Base-by-base conservation (phyloP, 2,329 filamentous ascomycete species). In the Hymenoscyphus albidus region DNA sequence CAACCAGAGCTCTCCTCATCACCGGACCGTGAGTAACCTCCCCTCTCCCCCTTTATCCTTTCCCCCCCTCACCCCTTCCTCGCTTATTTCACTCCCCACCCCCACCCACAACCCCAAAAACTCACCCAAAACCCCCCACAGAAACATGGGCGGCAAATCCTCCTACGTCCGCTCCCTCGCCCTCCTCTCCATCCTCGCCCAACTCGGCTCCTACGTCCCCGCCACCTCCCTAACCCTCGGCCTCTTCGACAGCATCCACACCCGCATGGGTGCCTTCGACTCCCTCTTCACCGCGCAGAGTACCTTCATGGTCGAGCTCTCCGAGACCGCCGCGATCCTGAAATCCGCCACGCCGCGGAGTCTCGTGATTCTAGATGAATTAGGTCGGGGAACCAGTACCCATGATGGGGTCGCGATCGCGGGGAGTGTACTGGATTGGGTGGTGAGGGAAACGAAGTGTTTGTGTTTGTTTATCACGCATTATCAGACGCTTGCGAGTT, bases 81-180 rank as follows among this genome's bases (percentile, higher is more conserved):
- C 18, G 9, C 44, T 22, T 35, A 35, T 4, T 10, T 4, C 35
- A 35, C 27, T 27, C 22, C 44, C 16, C 44, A 10, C n/a, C 5
- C 48, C 9, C 18, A 18, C 7, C 18, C 44, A 10, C n/a, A 9
- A 44, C 40, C 40, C 5, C 14, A 44, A 44, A n/a, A 5, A 44
- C 14, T 44, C 14, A 44, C 40, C n/a, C n/a, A 22, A 16, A 7
- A n/a, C n/a, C 7, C 48, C 48, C 18, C 9, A 22, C 44, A 51
- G 48, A 38, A 99, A 99, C 79, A 99, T 99, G 95, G 95, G 95
- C 72, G 95, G 95, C 64, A 99, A 99, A 76, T 97, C 92, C n/a
- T 95, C 90, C 64, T 99, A 97, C 76, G 94, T 99, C 27, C 92
- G 95, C 62, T 91, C 93, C 70, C 88, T 96, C 56, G 94, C 95